Evolutionary conservation across 345 rosid species (phyloP).

Genomic region (Lepidium didymum): DNA sequence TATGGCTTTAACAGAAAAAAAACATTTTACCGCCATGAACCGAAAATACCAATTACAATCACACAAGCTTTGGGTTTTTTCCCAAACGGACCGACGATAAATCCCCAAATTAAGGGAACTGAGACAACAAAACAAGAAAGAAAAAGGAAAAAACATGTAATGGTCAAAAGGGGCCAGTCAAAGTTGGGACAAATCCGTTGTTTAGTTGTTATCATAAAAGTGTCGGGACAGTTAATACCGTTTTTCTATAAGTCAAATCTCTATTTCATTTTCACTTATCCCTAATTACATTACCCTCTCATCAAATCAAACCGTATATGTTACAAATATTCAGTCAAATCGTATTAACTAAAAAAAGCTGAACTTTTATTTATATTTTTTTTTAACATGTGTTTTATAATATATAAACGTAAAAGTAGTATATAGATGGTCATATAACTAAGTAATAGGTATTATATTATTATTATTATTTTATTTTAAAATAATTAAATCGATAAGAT

Average conservation of each 20-base stretch:
- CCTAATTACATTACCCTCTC: background rate
- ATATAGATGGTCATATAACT: no score
- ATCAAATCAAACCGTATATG: background rate
- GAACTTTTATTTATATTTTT: no score
- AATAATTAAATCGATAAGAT: no score
- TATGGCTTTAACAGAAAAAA: background rate
- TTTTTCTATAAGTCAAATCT: constrained; percentile 22
- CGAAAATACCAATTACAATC: background rate
- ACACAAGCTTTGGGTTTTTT: background rate
- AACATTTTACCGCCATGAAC: constrained; percentile 12
- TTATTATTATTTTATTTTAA: no score
- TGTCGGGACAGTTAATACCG: constrained; percentile 36
- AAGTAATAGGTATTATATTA: no score
- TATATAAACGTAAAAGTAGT: no score
- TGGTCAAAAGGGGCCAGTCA: constrained; percentile 29
- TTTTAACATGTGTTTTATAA: no score
- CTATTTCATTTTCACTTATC: constrained; percentile 16
- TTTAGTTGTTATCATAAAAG: constrained; percentile 19
- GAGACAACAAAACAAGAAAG: constrained; percentile 31
- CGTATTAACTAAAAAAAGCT: background rate
- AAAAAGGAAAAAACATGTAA: constrained; percentile 11
- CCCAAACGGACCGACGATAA: constrained; percentile 19
- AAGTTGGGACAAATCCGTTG: constrained; percentile 25
- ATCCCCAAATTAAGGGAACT: constrained; percentile 28
- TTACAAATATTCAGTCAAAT: background rate